Base-by-base conservation (phyloP, 1,284 basidiomycete genomes). In the Pulveroboletus sp. region DNA sequence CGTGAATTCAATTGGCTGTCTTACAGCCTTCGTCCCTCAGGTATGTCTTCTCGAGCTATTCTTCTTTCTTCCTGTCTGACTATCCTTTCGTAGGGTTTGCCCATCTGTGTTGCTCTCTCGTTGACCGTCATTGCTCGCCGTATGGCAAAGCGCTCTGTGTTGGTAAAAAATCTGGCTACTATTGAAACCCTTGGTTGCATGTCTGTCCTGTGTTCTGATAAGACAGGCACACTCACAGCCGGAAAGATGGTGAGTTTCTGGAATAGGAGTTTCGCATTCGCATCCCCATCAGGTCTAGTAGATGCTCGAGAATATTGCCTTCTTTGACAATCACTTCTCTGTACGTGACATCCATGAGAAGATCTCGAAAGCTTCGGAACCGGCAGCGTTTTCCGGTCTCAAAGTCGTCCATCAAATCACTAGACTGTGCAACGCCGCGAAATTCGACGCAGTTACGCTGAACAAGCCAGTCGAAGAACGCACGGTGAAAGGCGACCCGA, bases 371-470 rank as follows among this genome's bases (percentile, higher is more conserved):
- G 28, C 60, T 56, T 17, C 58, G 50, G 51, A 56, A 5, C 31
- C 55, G 10, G 31, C 28, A 20, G 15, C 35, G 52, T 59, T 53
- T 14, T 47, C 63, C 12, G 66, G 65, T 25, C 63, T 71, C 26
- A 55, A 57, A n/a, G 66, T 67, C 43, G 46, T 81, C 3, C 79
- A 80, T 24, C 71, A 77, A 52, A 68, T 83, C 20, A 74, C 80
- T 28, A 80, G 79, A 10, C 70, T 87, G 14, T 87, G 86, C 72
- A 88, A 87, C 58, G 82, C 78, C 9, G 86, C 86, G 1, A 74
- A 73, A 25, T 87, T 87, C 52, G 79, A 81, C 46, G 68, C 71
- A 18, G 56, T 68, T 11, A 67, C 71, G 2, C 64, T 66, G 7
- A 35, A 49, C 24, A 56, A 73, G 49, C 76, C 81, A 0, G 35